These are phyloP conservation scores for Phytophthora sansomeana DNA, from an alignment of 352 stramenopile genomes.

Conservation along the genomic window DNA sequence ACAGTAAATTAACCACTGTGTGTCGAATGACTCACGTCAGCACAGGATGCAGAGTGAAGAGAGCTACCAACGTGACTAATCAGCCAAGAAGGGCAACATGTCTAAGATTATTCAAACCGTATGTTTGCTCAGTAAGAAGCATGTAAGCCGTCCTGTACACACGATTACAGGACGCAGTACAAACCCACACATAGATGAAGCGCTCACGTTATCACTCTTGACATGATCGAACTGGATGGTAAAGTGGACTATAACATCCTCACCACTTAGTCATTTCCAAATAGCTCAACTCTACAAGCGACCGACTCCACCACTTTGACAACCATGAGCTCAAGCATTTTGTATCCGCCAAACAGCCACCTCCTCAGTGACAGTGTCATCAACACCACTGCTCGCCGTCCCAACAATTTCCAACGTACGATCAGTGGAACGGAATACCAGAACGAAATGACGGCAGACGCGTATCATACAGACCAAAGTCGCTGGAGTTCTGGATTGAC, in stretches of 20 bases:
- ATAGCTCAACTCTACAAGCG: neutral
- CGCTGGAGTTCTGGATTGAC: neutral
- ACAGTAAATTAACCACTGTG: too few species aligned
- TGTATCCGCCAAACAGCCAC: neutral
- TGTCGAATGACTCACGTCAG: too few species aligned
- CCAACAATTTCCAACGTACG: neutral
- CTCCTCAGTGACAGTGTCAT: neutral
- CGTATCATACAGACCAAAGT: too few species aligned
- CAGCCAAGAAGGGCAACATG: too few species aligned
- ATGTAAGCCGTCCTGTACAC: neutral
- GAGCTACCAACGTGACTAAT: too few species aligned
- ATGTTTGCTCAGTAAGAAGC: neutral
- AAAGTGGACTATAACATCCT: too few species aligned
- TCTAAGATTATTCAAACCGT: too few species aligned
- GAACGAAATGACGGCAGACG: too few species aligned
- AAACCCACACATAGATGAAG: neutral
- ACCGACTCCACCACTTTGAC: neutral
- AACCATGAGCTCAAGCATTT: neutral
- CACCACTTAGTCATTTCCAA: neutral
- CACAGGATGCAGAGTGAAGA: too few species aligned
- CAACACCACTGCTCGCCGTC: neutral
- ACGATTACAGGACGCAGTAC: neutral
- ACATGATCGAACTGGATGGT: neutral
- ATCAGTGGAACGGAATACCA: neutral
- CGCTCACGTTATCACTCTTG: neutral